Conservation (phyloP, 2,329 filamentous ascomycete species). For the Cladosporium oxysporum region DNA sequence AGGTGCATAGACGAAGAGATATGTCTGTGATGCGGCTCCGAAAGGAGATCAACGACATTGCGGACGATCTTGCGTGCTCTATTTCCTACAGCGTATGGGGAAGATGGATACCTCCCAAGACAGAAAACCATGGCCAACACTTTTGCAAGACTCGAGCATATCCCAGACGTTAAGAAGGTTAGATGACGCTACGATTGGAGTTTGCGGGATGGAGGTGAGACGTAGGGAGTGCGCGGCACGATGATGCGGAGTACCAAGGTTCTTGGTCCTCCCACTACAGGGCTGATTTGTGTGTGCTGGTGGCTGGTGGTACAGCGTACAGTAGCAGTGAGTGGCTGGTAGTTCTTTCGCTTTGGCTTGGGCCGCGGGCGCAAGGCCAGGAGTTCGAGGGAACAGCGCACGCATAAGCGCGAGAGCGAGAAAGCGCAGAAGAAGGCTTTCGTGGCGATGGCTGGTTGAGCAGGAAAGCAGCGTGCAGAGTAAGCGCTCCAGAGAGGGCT, state of each 20-base stretch:
- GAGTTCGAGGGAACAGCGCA: neutral
- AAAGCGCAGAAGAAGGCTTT: neutral
- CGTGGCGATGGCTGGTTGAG: slow-evolving; percentile 7
- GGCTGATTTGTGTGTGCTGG: neutral
- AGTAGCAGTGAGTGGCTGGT: neutral
- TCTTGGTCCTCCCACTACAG: neutral
- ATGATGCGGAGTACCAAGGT: neutral
- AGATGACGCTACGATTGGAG: slow-evolving; percentile 3
- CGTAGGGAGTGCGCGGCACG: neutral
- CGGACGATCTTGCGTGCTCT: neutral
- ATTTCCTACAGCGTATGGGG: neutral
- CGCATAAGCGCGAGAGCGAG: slow-evolving; percentile 2
- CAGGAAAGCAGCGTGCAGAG: neutral
- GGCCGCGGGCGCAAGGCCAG: neutral
- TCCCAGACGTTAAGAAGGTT: neutral
- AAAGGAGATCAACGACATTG: neutral
- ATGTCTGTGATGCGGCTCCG: neutral
- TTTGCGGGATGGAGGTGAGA: neutral
- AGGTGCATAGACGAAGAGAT: neutral
- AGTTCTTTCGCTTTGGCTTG: neutral
- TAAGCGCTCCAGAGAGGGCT: neutral
- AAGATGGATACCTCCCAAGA: neutral
- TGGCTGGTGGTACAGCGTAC: neutral
- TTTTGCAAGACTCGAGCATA: neutral
- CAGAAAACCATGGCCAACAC: neutral